Conservation (phyloP, 495 filamentous ascomycete species). For the Letharia lupina region DNA sequence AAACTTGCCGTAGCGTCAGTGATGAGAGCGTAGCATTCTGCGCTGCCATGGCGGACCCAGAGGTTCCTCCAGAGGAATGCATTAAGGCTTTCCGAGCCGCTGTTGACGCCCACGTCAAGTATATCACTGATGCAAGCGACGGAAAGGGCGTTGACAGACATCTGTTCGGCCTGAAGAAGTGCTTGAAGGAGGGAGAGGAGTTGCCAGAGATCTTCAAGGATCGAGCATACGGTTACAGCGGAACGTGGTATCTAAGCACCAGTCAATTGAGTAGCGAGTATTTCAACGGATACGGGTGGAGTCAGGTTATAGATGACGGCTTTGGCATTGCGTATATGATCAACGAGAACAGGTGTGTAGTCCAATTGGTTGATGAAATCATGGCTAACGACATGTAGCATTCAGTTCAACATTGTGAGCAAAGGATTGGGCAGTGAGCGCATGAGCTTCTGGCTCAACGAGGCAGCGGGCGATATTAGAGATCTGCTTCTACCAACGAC, state of each 20-base stretch:
- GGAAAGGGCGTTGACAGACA: constrained; percentile 94
- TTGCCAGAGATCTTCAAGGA: constrained; percentile 79
- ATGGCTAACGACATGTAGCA: constrained; percentile 39
- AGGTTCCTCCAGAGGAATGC: constrained; percentile 50
- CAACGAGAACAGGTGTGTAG: constrained; percentile 75
- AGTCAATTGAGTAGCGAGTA: constrained; percentile 89
- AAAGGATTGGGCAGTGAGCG: constrained; percentile 85
- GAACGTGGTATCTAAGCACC: constrained; percentile 81
- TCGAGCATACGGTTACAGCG: constrained; percentile 73
- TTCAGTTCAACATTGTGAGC: constrained; percentile 97
- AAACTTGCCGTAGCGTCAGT: constrained; percentile 87
- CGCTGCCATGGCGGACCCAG: constrained; percentile 67
- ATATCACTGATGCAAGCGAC: constrained; percentile 80
- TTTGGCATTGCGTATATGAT: constrained; percentile 99
- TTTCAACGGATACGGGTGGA: constrained; percentile 99
- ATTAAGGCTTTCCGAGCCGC: constrained; percentile 73
- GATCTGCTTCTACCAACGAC: constrained; percentile 80
- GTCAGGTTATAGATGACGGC: constrained; percentile 92
- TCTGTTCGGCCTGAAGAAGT: constrained; percentile 92
- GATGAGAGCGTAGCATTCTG: constrained; percentile 91
- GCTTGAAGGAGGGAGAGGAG: constrained; percentile 71
- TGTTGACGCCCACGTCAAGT: constrained; percentile 72
- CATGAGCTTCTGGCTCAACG: constrained; percentile 91
- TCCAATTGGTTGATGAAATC: constrained; percentile 10
- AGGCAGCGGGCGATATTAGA: constrained; percentile 83